Evolutionary conservation across 306 rosid species (phyloP).

Genomic region (Inga leiocalycina): DNA sequence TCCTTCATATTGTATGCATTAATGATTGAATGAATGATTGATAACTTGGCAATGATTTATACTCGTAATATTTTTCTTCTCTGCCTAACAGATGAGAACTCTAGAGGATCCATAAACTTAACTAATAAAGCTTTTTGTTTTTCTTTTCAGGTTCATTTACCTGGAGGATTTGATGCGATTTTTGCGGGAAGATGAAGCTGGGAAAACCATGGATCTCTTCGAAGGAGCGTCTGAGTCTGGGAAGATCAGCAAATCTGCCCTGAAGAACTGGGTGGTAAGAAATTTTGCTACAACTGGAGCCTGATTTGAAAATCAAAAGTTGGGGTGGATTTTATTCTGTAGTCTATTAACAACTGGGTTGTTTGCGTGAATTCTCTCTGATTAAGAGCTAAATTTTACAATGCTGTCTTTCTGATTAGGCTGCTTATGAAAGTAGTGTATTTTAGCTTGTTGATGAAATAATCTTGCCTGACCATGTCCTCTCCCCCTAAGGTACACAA

Average conservation of each 20-base stretch:
- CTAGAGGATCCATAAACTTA: neutral
- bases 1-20: slow-evolving; percentile 10
- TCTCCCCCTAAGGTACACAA: neutral
- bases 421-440: neutral
- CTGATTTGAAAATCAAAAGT: neutral
- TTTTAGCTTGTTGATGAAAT: neutral
- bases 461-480: neutral
- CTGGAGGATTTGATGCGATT: slow-evolving; percentile 64
- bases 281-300: neutral
- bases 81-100: neutral
- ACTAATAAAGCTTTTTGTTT: neutral
- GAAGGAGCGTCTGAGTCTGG: slow-evolving; percentile 60
- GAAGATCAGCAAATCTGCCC: slow-evolving; percentile 59
- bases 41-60: slow-evolving; percentile 1
- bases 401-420: neutral
- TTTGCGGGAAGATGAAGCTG: slow-evolving; percentile 66
- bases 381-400: neutral
- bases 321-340: neutral
- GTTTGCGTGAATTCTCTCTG: neutral
- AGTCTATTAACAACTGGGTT: neutral
- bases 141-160: slow-evolving; percentile 47
- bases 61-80: neutral
- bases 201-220: slow-evolving; percentile 58
- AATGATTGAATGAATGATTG: neutral
- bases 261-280: slow-evolving; percentile 82